phyloP scores from a whole-genome alignment of 1,284 basidiomycete species.

The Sphagnurus paluster region DNA sequence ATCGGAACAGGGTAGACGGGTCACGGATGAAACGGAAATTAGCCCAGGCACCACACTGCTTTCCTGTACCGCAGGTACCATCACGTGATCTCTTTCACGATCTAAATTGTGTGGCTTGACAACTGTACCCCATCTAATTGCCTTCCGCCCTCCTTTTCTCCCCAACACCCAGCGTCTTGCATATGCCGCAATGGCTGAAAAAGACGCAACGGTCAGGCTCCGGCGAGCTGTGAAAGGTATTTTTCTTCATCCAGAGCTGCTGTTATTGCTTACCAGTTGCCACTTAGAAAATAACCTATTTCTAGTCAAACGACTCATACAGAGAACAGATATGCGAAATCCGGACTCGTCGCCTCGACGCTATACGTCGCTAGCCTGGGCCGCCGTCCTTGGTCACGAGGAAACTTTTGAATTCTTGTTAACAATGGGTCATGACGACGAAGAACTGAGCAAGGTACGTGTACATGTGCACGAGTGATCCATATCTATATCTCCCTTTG shows the following conservation, averaged over 20 bases:
- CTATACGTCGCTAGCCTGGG: conserved; percentile 87
- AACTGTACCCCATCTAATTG: conserved; percentile 14
- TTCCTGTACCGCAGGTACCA: conserved; percentile 15
- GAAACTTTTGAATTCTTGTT: conserved; percentile 90
- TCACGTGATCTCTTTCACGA: conserved; percentile 24
- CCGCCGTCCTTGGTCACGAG: conserved; percentile 80
- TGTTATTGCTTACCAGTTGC: conserved; percentile 18
- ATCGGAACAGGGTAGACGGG: conserved; percentile 1
- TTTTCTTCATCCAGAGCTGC: conserved; percentile 13
- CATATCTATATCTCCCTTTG: conserved; percentile 9
- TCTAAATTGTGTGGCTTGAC: conserved; percentile 14
- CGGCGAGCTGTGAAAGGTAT: conserved; percentile 79
- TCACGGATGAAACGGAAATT: conserved; percentile 5
- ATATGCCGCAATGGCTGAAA: conserved; percentile 67
- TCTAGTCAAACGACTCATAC: conserved; percentile 80
- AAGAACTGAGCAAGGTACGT: conserved; percentile 82
- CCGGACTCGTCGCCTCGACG: conserved; percentile 73
- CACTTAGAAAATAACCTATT: conserved; percentile 86
- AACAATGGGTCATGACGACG: conserved; percentile 84
- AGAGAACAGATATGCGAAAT: conserved; percentile 85
- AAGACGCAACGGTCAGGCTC: conserved; percentile 72
- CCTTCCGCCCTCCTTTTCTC: conserved; percentile 16
- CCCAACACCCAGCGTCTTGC: conserved; percentile 24
- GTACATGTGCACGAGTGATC: not conserved
- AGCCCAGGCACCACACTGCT: conserved; percentile 18